A percentile compares a stretch with the other conserved stretches of the same genome.
Evolutionary conservation across 345 rosid species (phyloP).

Genomic region (Tarenaya hassleriana): DNA sequence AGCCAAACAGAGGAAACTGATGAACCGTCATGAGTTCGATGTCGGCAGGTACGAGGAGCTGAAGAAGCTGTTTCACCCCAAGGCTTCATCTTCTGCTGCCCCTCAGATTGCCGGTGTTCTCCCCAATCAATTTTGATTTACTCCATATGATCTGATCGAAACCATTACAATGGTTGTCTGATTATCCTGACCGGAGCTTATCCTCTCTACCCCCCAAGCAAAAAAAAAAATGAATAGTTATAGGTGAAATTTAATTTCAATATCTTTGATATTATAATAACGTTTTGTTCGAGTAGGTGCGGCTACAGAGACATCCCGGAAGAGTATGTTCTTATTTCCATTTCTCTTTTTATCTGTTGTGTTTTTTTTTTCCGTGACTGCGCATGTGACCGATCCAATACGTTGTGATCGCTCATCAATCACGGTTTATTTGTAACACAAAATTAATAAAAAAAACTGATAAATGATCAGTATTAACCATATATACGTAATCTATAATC

Average conservation of each 20-base stretch:
- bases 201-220: background rate
- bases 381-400: too few relatives aligned
- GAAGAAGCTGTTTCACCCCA: conserved; percentile 30
- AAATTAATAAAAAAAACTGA: too few relatives aligned
- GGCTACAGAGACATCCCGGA: conserved; percentile 18
- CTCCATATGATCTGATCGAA: background rate
- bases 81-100: conserved; percentile 16
- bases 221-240: too few relatives aligned
- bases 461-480: too few relatives aligned
- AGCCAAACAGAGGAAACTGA: conserved; percentile 56
- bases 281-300: conserved; percentile 15
- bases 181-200: conserved; percentile 19
- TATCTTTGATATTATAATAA: too few relatives aligned
- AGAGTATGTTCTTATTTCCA: too few relatives aligned
- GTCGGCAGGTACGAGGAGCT: conserved; percentile 54
- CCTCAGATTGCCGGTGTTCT: conserved; percentile 26
- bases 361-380: too few relatives aligned
- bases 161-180: conserved; percentile 2
- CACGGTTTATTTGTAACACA: too few relatives aligned
- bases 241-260: too few relatives aligned
- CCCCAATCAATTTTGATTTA: conserved; percentile 1
- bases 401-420: too few relatives aligned
- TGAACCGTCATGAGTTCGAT: conserved; percentile 45
- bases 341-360: too few relatives aligned
- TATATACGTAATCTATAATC: too few relatives aligned